Evolutionary conservation across 1,139 yeast genomes (phyloP), one percentile per base, ranked within the genome.

Genomic region (Zygoascus sp.): DNA sequence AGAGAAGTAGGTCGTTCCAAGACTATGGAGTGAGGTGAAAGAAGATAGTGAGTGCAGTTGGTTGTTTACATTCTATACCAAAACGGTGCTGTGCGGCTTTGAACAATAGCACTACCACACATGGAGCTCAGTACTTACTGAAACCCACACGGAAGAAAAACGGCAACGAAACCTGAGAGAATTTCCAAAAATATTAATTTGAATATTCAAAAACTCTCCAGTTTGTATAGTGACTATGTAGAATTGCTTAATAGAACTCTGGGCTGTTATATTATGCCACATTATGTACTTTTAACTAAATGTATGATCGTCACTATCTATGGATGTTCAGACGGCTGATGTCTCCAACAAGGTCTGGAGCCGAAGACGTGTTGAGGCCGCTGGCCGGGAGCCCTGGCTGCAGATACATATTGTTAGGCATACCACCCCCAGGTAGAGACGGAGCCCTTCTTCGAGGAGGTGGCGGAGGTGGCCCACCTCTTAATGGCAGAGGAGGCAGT

Each of bases 261-360:
- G n/a, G n/a, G n/a, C n/a, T n/a, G n/a, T n/a, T n/a, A n/a, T n/a
- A 23, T 23, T 10, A 7, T 23, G 9, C 7, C 10, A 23, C 10
- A 3, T 25, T 25, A 22, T 25, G 28, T 25, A n/a, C n/a, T n/a
- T n/a, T n/a, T n/a, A n/a, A n/a, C n/a, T n/a, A n/a, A n/a, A n/a
- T n/a, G n/a, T n/a, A 10, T 7, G 9, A 3, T 25, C 7, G 7
- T n/a, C 15, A 3, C 27, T 35, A 35, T 35, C 39, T 35, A 19
- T 35, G 22, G 11, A 35, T 35, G 25, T 38, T 63, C 15, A 61
- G 53, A 6, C 63, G 60, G 27, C 53, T 49, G n/a, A 61, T 46
- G 42, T 61, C 64, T 2, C 63, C 54, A 42, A 61, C 47, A 3
- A 61, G 52, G 43, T 59, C 62, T 2, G 63, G 63, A 3, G 61